Percentiles rank a stretch among this genome's conserved stretches.
Conservation (phyloP, 208 protist genomes). For the Trypanosoma mega region DNA sequence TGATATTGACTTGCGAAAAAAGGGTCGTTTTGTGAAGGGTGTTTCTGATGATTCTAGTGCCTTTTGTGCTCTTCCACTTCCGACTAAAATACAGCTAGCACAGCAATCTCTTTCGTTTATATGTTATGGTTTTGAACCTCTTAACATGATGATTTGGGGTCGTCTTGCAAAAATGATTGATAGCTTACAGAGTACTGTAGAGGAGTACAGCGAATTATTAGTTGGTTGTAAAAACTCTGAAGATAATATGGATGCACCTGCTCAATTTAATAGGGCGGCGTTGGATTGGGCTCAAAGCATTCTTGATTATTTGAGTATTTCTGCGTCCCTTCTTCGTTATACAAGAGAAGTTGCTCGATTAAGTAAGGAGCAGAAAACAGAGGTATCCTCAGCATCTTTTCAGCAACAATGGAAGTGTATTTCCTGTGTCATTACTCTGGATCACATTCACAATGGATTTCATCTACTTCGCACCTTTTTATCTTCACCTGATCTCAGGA, state of each 20-base stretch:
- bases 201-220: constrained; percentile 61
- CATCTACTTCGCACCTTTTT: constrained; percentile 66
- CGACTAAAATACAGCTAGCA: constrained; percentile 77
- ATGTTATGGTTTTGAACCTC: constrained; percentile 79
- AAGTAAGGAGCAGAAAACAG: constrained; percentile 39
- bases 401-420: constrained; percentile 81
- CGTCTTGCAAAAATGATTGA: constrained; percentile 33
- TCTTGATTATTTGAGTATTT: constrained; percentile 73
- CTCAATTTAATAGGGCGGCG: constrained; percentile 47
- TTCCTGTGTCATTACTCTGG: constrained; percentile 69
- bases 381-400: constrained; percentile 36
- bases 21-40: constrained; percentile 74
- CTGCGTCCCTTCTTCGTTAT: constrained; percentile 60
- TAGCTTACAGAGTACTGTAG: constrained; percentile 52
- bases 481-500: constrained; percentile 57
- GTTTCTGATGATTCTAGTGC: constrained; percentile 57
- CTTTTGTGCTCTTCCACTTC: constrained; percentile 66
- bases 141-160: constrained; percentile 65
- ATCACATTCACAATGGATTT: constrained; percentile 67
- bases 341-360: constrained; percentile 59
- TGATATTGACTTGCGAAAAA: constrained; percentile 78
- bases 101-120: constrained; percentile 81
- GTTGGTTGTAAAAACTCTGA: constrained; percentile 60
- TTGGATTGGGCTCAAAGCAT: constrained; percentile 49
- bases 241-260: constrained; percentile 60